Percentiles rank a stretch among this genome's conserved stretches.
These are phyloP conservation scores for Rhodotorula mucilaginosa DNA, from an alignment of 1,284 basidiomycete genomes.

Conservation along the genomic window DNA sequence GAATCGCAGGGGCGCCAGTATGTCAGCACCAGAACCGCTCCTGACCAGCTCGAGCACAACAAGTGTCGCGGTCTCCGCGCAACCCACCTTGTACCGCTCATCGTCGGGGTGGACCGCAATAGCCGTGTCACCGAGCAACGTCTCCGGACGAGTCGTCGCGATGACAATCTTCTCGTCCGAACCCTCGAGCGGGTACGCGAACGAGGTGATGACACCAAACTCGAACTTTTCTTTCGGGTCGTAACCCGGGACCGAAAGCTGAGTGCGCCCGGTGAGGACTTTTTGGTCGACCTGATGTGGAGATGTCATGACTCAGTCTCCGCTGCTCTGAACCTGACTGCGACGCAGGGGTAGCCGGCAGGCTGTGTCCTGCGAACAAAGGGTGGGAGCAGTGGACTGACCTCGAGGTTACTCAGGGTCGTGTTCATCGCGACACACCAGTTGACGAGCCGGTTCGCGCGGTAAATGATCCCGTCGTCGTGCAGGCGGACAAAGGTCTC, in stretches of 20 bases:
- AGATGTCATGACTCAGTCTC: background rate
- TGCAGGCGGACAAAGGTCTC: constrained; percentile 90
- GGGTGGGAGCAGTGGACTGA: constrained; percentile 45
- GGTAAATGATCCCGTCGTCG: constrained; percentile 91
- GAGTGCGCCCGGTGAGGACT: constrained; percentile 79
- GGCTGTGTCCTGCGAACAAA: too few relatives aligned
- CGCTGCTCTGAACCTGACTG: background rate
- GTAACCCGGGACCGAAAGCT: constrained; percentile 91
- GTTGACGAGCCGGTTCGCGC: constrained; percentile 95
- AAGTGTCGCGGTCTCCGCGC: too few relatives aligned
- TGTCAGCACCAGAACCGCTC: too few relatives aligned
- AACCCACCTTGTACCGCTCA: constrained; percentile 69
- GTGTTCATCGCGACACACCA: constrained; percentile 98
- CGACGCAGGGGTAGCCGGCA: background rate
- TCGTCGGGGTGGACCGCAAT: constrained; percentile 96
- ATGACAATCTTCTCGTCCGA: constrained; percentile 87
- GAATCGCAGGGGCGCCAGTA: too few relatives aligned
- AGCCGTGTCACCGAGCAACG: constrained; percentile 97
- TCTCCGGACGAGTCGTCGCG: constrained; percentile 97
- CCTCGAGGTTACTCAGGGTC: constrained; percentile 93
- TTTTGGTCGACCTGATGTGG: constrained; percentile 80
- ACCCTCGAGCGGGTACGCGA: constrained; percentile 82
- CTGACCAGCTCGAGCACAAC: too few relatives aligned
- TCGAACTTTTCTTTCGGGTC: constrained; percentile 91
- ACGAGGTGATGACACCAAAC: constrained; percentile 94